Evolutionary conservation across 345 rosid species (phyloP), one percentile per base, ranked within the genome.

Genomic region (Jatropha curcas): DNA sequence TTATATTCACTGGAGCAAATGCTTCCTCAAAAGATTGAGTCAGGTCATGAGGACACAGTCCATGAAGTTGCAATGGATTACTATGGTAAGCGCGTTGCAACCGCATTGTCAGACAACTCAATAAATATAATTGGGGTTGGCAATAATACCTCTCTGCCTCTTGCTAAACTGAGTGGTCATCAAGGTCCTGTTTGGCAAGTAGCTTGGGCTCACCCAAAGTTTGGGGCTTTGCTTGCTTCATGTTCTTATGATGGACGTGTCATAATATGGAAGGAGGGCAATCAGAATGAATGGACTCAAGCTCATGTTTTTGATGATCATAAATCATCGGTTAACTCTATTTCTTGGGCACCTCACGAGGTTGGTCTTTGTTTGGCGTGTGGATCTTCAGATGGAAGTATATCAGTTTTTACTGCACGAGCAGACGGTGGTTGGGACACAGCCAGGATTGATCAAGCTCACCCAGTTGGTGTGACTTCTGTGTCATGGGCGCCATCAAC

Each of bases 1-100:
- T 30, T 33, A 37, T 25, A 39, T 70, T 28, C 22, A 58, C 3
- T 4, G 30, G 16, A 39, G 62, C 39, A 53, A 68, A 82, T 82
- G 82, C 82, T 82, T 45, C 30, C 71, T 0, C 85, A 76, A 33
- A 79, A 73, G 78, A 73, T 82, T 67, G 81, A 82, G 64, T 72
- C 76, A 5, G 81, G 82, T 3, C 85, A 82, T 59, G 74, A 82
- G 41, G 82, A 82, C 72, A 70, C 80, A 1, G 77, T 82, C 60
- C 85, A 79, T 39, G 85, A 79, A 33, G 77, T 82, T 60, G 75
- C 74, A 2, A 82, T 82, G 85, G 85, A 82, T 60, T 82, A 72
- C 72, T 82, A 73, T 37, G 85, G 85, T 20, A 82, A 82, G 75
- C 75, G 81, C 24, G 41, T 82, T 51, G 82, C 81, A 4, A 79